Conservation (phyloP, 768 basidiomycete species). For the Lentinula guzmanii region DNA sequence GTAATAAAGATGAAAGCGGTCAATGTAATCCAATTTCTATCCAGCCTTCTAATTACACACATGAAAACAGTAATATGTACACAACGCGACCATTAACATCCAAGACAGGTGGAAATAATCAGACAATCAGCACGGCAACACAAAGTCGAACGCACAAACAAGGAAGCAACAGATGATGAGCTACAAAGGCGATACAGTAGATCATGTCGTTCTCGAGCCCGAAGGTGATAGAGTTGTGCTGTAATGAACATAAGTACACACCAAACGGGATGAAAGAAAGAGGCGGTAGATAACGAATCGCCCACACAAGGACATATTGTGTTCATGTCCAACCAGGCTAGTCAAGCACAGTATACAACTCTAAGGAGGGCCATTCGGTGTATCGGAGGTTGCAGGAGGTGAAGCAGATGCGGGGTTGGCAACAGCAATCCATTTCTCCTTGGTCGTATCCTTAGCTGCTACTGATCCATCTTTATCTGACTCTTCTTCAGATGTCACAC, state of each 20-base stretch:
- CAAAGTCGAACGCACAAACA: conserved; percentile 11
- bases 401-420: conserved; percentile 30
- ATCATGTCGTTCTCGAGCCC: background rate
- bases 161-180: conserved; percentile 9
- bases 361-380: background rate
- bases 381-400: background rate
- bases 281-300: background rate
- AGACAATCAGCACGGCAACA: conserved; percentile 13
- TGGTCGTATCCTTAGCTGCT: conserved; percentile 23
- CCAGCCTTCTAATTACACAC: background rate
- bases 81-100: background rate
- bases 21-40: background rate
- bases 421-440: conserved; percentile 76
- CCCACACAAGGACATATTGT: background rate
- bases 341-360: no score
- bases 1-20: no score
- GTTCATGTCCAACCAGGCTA: background rate
- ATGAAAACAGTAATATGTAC: background rate
- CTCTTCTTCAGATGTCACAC: conserved; percentile 69
- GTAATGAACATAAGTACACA: background rate
- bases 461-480: conserved; percentile 32
- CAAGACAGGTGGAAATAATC: conserved; percentile 9
- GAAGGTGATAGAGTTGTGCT: background rate
- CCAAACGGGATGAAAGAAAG: background rate
- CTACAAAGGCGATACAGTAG: conserved; percentile 1